Conservation (phyloP, 2,329 filamentous ascomycete species). For the Penicillium verrucosum region DNA sequence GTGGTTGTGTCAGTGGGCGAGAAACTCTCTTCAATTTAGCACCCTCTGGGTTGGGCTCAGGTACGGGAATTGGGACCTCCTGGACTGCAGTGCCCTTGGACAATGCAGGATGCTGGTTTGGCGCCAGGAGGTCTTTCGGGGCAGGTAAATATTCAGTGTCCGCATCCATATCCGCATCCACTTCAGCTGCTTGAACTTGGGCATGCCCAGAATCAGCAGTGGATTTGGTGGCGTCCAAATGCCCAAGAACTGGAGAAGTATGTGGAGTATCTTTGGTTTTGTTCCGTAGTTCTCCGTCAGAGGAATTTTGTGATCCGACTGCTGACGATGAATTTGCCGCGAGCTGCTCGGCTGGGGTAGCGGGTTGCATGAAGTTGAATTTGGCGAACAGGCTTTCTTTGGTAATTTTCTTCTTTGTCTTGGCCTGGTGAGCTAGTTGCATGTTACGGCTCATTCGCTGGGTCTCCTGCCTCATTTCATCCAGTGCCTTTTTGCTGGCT, state of each 20-base stretch:
- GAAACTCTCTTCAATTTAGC: constrained; percentile 29
- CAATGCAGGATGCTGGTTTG: constrained; percentile 22
- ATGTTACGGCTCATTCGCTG: constrained; percentile 86
- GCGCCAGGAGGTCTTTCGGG: constrained; percentile 35
- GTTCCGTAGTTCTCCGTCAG: constrained; percentile 39
- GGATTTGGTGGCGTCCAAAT: constrained; percentile 14
- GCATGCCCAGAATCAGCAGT: neutral
- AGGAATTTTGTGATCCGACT: constrained; percentile 52
- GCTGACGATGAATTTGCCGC: constrained; percentile 37
- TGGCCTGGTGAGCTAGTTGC: constrained; percentile 85
- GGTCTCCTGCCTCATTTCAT: constrained; percentile 93
- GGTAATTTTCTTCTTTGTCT: constrained; percentile 85
- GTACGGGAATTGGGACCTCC: constrained; percentile 1
- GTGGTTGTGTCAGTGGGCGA: constrained; percentile 24
- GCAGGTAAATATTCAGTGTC: constrained; percentile 40
- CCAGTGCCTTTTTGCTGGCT: constrained; percentile 88
- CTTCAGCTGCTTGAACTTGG: constrained; percentile 1
- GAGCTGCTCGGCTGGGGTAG: constrained; percentile 24
- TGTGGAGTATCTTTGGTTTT: constrained; percentile 62
- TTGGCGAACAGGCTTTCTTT: constrained; percentile 77
- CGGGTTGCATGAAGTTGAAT: constrained; percentile 68
- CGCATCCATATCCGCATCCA: constrained; percentile 20
- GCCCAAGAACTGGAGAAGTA: constrained; percentile 57
- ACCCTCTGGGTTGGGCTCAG: constrained; percentile 17
- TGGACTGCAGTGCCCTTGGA: constrained; percentile 3